These are phyloP conservation scores for Sesbania bispinosa DNA, from an alignment of 306 rosid genomes.

Conservation along the genomic window DNA sequence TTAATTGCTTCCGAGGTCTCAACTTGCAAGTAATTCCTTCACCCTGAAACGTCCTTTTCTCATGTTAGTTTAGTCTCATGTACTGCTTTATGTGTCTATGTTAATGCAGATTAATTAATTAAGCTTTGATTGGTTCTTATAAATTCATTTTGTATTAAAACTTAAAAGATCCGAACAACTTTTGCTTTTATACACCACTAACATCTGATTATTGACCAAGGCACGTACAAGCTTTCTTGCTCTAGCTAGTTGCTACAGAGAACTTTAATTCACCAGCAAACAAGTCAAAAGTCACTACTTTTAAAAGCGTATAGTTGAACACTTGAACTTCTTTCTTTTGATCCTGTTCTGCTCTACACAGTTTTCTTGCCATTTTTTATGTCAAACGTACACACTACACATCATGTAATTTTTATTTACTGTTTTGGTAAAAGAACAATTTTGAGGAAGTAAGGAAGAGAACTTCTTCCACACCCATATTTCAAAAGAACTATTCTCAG, in stretches of 20 bases:
- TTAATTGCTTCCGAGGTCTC: neutral
- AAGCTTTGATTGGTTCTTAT: slow-evolving; percentile 12
- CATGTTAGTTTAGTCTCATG: neutral
- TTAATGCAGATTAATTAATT: neutral
- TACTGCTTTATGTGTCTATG: neutral
- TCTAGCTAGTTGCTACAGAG: slow-evolving; percentile 28
- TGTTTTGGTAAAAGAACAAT: neutral
- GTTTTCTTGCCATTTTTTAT: slow-evolving; percentile 26
- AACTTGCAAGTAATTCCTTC: neutral
- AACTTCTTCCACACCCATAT: neutral
- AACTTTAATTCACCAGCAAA: slow-evolving; percentile 49
- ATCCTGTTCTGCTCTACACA: slow-evolving; percentile 27
- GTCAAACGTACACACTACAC: slow-evolving; percentile 34
- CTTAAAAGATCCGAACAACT: neutral
- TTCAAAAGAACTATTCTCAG: neutral
- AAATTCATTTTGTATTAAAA: neutral
- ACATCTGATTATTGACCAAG: slow-evolving; percentile 20
- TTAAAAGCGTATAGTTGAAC: slow-evolving; percentile 33
- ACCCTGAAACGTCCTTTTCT: neutral
- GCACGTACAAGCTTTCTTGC: slow-evolving; percentile 34
- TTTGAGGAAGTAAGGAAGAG: neutral
- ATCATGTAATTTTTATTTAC: neutral
- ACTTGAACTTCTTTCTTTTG: slow-evolving; percentile 38
- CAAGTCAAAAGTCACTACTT: slow-evolving; percentile 69
- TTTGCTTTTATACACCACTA: slow-evolving; percentile 44